A percentile compares a stretch with the other conserved stretches of the same genome.
Evolutionary conservation across 192 early-diverging fungal species (phyloP).

Genomic region (Spizellomyces sp.): DNA sequence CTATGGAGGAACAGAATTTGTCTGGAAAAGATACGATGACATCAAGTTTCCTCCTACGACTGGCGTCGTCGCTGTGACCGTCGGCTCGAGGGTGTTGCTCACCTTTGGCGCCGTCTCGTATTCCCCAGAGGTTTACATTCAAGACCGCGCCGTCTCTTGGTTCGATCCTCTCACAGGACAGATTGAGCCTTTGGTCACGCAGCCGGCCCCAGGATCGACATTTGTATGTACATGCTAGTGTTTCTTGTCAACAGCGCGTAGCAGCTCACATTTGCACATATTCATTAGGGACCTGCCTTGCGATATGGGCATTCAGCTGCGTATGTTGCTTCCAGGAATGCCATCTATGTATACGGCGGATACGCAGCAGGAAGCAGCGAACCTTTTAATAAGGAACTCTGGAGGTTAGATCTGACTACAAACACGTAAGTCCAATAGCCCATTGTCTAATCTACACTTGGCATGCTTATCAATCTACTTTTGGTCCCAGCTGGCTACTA

Average conservation of each 20-base stretch:
- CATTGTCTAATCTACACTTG: too few species aligned
- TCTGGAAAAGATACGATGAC: background rate
- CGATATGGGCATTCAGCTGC: conserved; percentile 1
- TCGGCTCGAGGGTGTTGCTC: background rate
- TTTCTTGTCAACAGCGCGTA: too few species aligned
- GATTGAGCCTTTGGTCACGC: background rate
- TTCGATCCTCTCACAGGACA: background rate
- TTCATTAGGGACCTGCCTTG: background rate
- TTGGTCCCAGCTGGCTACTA: background rate
- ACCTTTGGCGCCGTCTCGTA: background rate
- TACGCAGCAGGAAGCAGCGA: background rate
- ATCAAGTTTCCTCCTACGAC: background rate
- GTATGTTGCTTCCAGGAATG: background rate
- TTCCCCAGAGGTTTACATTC: background rate
- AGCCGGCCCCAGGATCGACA: background rate
- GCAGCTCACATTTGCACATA: too few species aligned
- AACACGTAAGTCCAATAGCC: background rate
- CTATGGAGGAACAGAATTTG: conserved; percentile 1
- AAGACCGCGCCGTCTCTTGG: background rate
- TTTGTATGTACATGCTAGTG: too few species aligned
- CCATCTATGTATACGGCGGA: background rate
- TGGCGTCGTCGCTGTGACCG: background rate
- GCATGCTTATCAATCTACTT: too few species aligned
- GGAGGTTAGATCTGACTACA: background rate
- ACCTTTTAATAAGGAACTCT: background rate